Evolutionary conservation across 352 stramenopile genomes (phyloP), one percentile per base, ranked within the genome.

Genomic region (Phytophthora lateralis): DNA sequence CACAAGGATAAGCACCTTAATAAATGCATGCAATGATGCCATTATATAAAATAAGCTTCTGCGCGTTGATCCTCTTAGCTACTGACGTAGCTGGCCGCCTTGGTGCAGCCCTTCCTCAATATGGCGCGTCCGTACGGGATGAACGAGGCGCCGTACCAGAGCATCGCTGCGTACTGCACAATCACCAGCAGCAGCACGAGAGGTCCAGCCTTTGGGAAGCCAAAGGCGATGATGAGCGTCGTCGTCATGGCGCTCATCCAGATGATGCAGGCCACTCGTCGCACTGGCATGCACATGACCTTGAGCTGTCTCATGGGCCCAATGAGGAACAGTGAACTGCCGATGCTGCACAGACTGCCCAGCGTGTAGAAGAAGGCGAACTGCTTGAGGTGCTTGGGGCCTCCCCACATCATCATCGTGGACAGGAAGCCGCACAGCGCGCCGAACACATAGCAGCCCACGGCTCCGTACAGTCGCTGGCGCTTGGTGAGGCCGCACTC

Each of bases 351-450:
- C 18, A 95, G 73, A 52, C 76, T 90, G n/a, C 85, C 82, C 27
- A 95, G 60, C 11, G 84, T 93, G 62, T 95, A 95, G 65, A 95
- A 93, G 71, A 95, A 95, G 18, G 71, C 85, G 62, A 95, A 95
- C 56, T 91, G 81, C 58, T 91, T 92, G 14, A 95, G 65, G 66
- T 95, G 85, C 60, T 79, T 82, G 2, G 85, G 79, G 1, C 85
- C 85, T 26, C 82, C 83, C 81, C 81, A 92, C 78, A 92, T 76
- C 75, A 94, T 88, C 18, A 92, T 58, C 55, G 85, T 92, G 15
- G 85, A 86, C 34, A 94, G 43, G 58, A 95, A 89, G 41, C 80
- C 80, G 60, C 83, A 93, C 29, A 95, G 52, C 6, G 80, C 73
- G 32, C 85, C 84, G 48, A 90, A 85, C 9, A 72, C 45, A 63